Evolutionary conservation across 768 basidiomycete genomes (phyloP), one percentile per base, ranked within the genome.

Genomic region (Lactarius indigo): DNA sequence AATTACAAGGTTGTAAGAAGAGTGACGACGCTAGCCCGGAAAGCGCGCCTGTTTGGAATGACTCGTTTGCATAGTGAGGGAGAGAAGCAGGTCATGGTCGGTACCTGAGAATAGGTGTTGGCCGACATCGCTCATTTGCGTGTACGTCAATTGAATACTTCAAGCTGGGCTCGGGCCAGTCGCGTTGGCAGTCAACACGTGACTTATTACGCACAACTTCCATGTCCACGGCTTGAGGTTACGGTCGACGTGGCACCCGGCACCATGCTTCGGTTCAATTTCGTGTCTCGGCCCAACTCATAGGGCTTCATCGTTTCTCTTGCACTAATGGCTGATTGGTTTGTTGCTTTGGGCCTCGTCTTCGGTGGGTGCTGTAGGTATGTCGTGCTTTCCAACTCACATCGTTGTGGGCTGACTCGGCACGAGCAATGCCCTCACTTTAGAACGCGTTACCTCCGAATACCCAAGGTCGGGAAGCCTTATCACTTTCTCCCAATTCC

Each of bases 281-380:
- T 56, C 26, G 59, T 23, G 42, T 62, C 55, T n/a, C 30, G 17
- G 44, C 30, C 41, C 20, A 18, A 47, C 30, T 30, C 23, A 41
- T 33, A 13, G 55, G 20, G 17, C 3, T 13, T 8, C 20, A 18
- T n/a, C 47, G 4, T 17, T 26, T 31, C 28, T 39, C 39, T 44
- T n/a, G 39, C 57, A 63, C 9, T 52, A 9, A 56, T 68, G 59
- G 18, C 41, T 20, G 75, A 83, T 64, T 94, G 90, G 91, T 63
- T 82, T 9, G 77, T 85, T 12, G 87, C 92, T 0, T 75, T 96
- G 30, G 78, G 85, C 1, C 79, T 95, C 26, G 84, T 95, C 12
- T 96, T 97, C 73, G 94, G 93, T 2, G 95, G 95, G 1, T 97
- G 95, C 76, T 97, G 95, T 81, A 87, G 88, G 83, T 84, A 73